Evolutionary conservation across 139 green algal genomes (phyloP).

Genomic region (Dunaliella sp.): DNA sequence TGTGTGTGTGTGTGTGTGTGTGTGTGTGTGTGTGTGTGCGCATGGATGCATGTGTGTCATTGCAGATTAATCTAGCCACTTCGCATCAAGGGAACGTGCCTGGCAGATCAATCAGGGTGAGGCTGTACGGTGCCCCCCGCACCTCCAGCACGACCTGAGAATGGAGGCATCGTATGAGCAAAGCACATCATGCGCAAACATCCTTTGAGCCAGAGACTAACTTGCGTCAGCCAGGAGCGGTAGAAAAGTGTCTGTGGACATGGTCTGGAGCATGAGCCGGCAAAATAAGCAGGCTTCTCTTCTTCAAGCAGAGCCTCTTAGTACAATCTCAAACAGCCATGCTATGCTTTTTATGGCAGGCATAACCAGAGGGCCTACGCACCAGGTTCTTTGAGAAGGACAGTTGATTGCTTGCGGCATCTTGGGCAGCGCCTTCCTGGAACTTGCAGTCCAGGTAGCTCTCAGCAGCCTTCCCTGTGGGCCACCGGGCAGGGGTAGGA

Average conservation of each 20-base stretch:
- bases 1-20: too few relatives aligned
- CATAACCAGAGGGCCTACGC: neutral
- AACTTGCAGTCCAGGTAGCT: neutral
- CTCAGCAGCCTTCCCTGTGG: neutral
- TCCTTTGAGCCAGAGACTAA: too few relatives aligned
- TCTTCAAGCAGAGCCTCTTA: neutral
- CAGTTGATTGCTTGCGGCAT: neutral
- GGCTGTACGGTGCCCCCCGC: neutral
- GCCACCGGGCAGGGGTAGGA: neutral
- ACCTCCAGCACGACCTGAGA: neutral
- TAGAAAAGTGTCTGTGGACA: too few relatives aligned
- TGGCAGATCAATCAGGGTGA: neutral
- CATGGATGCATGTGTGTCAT: too few relatives aligned
- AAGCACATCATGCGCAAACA: neutral
- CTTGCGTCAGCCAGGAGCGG: neutral
- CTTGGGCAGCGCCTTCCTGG: neutral
- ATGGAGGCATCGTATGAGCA: neutral
- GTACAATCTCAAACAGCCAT: neutral
- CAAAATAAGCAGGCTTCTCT: too few relatives aligned
- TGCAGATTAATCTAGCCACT: too few relatives aligned
- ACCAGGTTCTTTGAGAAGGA: neutral
- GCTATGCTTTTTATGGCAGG: neutral
- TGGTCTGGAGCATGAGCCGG: too few relatives aligned
- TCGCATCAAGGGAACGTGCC: neutral
- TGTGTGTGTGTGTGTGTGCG: too few relatives aligned